Evolutionary conservation across 768 basidiomycete genomes (phyloP), one percentile per base, ranked within the genome.

Genomic region (Cantharellus anzutake): DNA sequence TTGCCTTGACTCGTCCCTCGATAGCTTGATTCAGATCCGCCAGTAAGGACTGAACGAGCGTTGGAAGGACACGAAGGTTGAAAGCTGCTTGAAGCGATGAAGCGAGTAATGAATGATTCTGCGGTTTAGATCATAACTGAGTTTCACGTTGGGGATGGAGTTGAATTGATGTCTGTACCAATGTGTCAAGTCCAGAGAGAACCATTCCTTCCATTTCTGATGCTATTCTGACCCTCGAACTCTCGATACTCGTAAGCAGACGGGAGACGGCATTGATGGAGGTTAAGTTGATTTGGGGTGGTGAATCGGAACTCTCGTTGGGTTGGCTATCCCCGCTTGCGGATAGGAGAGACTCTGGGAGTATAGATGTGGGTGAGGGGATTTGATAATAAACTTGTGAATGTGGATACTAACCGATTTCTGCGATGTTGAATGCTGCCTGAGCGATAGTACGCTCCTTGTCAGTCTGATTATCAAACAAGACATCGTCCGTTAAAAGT

Each of bases 1-100:
- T 82, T 41, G 74, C 76, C 29, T 78, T 79, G 61, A 97, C 88
- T 11, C 89, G 78, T 38, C 80, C 78, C 64, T 90, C 86, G 2
- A 96, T 84, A 0, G 84, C 82, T 55, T 87, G 82, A 20, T 83
- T 86, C 4, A 97, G 72, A 68, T 94, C 89, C 3, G 72, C 71
- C 16, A 96, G 73, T 2, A 98, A 78, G 57, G 79, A 79, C 60
- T 84, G 80, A 3, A 97, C 86, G 3, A 97, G 78, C 35, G 80
- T 77, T 0, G 94, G 87, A 5, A 99, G 75, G 14, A 87, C 78
- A 38, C 84, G 78, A 11, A 99, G 78, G 68, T 97, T 99, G 70
- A 90, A 86, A 3, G 94, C 92, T 1, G 91, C 97, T 74, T 98
- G 96, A 7, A 99, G 76, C 0, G 94, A 90, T 1, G 90, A 92